Base-by-base conservation (phyloP, 345 rosid species). In the Populus nigra region DNA sequence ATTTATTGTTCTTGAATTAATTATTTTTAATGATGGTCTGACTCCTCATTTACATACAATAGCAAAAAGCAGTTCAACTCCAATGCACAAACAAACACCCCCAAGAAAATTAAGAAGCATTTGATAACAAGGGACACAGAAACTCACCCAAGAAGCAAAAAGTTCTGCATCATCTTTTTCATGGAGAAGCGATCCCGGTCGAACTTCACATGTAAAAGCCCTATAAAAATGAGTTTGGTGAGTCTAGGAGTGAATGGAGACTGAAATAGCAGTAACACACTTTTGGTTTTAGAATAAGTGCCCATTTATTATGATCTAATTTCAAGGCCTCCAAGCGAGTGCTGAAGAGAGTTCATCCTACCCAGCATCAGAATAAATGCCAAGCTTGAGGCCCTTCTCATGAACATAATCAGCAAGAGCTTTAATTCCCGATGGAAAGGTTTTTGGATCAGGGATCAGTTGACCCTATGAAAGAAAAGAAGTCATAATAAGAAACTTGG, bases 281-380 rank as follows among this genome's bases (percentile, higher is more conserved):
- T 25, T 65, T 25, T 8, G 8, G 17, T 67, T 31, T 65, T 73
- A 25, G 27, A 74, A 49, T 16, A 80, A n/a, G 16, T 27, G 68
- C 78, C 49, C 43, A 53, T 65, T 69, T 38, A 22, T 72, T n/a
- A 39, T 74, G 39, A 65, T 82, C 78, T 53, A 76, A 84, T 65
- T 75, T 73, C 66, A 65, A 35, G 59, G 47, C 62, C 80, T 73
- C 72, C 68, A 69, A 27, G 23, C 33, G 59, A 68, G 39, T 27
- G 76, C 55, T 31, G 69, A 68, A 81, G 72, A 84, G 53, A 79
- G 69, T 73, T 74, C 75, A 82, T 85, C 97, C 53, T 90, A 96
- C 99, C 99, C 99, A 67, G 99, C 99, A 90, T 93, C 98, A 25
- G 98, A 93, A 84, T 96, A 96, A 75, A 96, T 91, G 78, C 99